Conservation (phyloP, 768 basidiomycete species). For the Boletus barrowsii region DNA sequence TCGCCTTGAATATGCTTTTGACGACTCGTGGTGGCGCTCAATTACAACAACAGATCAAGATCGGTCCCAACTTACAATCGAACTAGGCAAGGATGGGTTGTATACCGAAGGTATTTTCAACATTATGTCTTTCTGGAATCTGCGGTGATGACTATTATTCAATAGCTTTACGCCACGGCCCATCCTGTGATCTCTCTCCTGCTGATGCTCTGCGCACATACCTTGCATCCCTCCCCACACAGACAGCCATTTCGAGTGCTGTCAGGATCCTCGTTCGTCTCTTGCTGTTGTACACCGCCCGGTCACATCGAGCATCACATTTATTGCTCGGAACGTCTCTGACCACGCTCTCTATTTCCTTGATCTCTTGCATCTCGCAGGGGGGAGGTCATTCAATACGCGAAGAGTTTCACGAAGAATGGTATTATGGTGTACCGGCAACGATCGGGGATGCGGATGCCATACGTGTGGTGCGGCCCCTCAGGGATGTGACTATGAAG, state of each 20-base stretch:
- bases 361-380: conserved; percentile 72
- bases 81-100: conserved; percentile 54
- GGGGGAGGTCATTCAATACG: conserved; percentile 71
- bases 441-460: neutral
- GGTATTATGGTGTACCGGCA: conserved; percentile 37
- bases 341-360: conserved; percentile 71
- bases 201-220: conserved; percentile 43
- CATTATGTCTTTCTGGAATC: neutral
- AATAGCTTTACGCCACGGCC: conserved; percentile 23
- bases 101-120: conserved; percentile 26
- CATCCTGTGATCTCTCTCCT: conserved; percentile 16
- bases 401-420: conserved; percentile 72
- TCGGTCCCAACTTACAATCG: conserved; percentile 37
- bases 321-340: conserved; percentile 75
- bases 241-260: conserved; percentile 61
- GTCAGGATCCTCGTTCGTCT: conserved; percentile 61
- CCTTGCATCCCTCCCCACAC: conserved; percentile 67
- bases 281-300: conserved; percentile 67
- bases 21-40: conserved; percentile 59
- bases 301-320: conserved; percentile 61
- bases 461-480: conserved; percentile 60
- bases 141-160: neutral
- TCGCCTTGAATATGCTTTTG: conserved; percentile 74
- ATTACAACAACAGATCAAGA: conserved; percentile 35
- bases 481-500: conserved; percentile 73